Conservation (phyloP, 2,329 filamentous ascomycete genomes). For the Neodidymelliopsis sp. region DNA sequence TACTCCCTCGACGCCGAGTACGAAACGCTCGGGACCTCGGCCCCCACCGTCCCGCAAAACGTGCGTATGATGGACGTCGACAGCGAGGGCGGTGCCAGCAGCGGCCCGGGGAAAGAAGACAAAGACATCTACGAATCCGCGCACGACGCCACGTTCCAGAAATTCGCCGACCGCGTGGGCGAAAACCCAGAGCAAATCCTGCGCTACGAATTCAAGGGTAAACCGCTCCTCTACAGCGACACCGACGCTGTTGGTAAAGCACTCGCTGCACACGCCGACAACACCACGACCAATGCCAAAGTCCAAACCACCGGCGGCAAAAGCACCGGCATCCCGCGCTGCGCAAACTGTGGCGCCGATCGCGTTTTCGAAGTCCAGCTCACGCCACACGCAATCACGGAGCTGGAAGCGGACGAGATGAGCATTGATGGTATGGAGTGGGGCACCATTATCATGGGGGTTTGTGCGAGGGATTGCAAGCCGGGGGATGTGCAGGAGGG, state of each 20-base stretch:
- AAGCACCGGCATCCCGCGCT: conserved; percentile 70
- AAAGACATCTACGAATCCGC: conserved; percentile 58
- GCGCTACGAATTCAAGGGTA: conserved; percentile 58
- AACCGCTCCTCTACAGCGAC: conserved; percentile 77
- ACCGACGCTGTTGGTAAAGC: conserved; percentile 75
- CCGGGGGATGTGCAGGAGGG: conserved; percentile 65
- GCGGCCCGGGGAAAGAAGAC: conserved; percentile 51
- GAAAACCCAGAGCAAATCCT: conserved; percentile 61
- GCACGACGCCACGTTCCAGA: conserved; percentile 60
- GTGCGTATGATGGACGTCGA: conserved; percentile 54
- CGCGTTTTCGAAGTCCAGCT: conserved; percentile 92
- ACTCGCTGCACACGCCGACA: conserved; percentile 54
- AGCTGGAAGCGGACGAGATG: conserved; percentile 79
- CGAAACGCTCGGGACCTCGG: conserved; percentile 75
- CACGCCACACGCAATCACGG: conserved; percentile 86
- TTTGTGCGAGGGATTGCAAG: conserved; percentile 82
- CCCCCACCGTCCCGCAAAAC: conserved; percentile 58
- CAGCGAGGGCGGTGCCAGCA: conserved; percentile 34
- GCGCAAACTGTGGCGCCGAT: conserved; percentile 74
- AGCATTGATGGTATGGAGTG: conserved; percentile 90
- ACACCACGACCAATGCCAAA: conserved; percentile 35
- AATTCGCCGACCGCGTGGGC: conserved; percentile 59
- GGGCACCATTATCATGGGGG: conserved; percentile 89
- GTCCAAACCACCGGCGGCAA: conserved; percentile 36
- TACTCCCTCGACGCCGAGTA: conserved; percentile 90